Evolutionary conservation across 345 rosid genomes (phyloP).

Genomic region (Hibiscus tridactylites): DNA sequence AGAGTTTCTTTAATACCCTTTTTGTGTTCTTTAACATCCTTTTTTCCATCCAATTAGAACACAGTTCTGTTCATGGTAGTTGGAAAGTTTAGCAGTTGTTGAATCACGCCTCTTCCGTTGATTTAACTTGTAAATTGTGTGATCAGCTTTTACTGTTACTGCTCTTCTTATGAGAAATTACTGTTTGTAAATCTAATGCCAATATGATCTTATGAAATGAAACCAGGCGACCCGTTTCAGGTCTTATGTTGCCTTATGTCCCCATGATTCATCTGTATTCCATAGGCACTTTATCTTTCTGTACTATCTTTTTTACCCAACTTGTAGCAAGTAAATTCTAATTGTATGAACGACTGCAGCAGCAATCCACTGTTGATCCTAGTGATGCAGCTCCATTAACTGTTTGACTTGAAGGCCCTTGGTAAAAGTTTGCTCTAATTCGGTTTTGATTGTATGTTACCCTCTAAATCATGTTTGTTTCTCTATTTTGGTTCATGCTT

Average conservation of each 20-base stretch:
- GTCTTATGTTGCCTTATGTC: background rate
- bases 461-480: background rate
- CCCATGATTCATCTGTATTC: background rate
- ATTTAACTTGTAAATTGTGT: background rate
- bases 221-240: background rate
- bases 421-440: background rate
- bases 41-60: background rate
- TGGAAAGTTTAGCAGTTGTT: slow-evolving; percentile 11
- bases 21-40: too few relatives aligned
- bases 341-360: background rate
- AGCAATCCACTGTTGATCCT: background rate
- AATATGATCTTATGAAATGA: background rate
- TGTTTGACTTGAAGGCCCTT: background rate
- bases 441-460: background rate
- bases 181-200: background rate
- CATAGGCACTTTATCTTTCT: background rate
- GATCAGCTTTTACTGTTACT: background rate
- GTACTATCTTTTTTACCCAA: too few relatives aligned
- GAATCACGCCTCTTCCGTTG: slow-evolving; percentile 12
- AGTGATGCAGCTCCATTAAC: slow-evolving; percentile 1
- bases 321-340: background rate
- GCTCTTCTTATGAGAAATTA: background rate
- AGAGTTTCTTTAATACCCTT: too few relatives aligned
- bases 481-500: background rate
- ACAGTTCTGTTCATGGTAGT: background rate